Base-by-base conservation (phyloP, 2,329 filamentous ascomycete genomes). In the Colletotrichum musae region DNA sequence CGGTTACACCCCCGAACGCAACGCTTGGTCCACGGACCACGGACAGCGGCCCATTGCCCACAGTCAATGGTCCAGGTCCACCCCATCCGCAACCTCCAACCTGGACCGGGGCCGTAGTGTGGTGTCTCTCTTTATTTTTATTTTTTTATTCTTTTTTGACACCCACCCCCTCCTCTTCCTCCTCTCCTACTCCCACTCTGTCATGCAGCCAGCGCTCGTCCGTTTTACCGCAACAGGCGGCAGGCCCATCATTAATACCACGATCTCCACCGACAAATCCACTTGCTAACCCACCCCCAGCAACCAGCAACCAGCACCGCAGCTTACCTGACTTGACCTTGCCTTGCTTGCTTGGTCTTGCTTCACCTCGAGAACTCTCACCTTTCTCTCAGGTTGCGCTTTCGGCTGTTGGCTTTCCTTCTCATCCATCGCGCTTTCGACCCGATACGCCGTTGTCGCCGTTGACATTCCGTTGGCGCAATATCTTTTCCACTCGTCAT, bases 221-320 rank as follows among this genome's bases (percentile, higher is more conserved):
- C 78, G 74, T 77, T 78, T 79, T 80, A 74, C 78, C 77, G 77
- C 76, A 77, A 74, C 72, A 73, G 74, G 74, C 75, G 75, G 76
- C 74, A 74, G 69, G 70, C 70, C 70, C 68, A 64, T 70, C 62
- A 64, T 58, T 68, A 64, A 65, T 75, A 73, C 73, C 65, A 73
- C 70, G 15, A 66, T 54, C 70, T 70, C 71, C 70, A 70, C 58
- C 58, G 47, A 68, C 65, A 24, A 24, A 66, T 66, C 66, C 69
- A 71, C 59, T 60, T 57, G 50, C 70, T 73, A 68, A 73, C 76
- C 76, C 65, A 74, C 71, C 72, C 60, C 56, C 61, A 47, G 45
- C 26, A 62, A 60, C 48, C 57, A 57, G 36, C 62, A 63, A 60
- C 48, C 57, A 57, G 36, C 62, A 63, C n/a, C 47, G 10, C 18